These are phyloP conservation scores for Hemileccinum rubropunctum DNA, from an alignment of 768 basidiomycete genomes.

Conservation along the genomic window DNA sequence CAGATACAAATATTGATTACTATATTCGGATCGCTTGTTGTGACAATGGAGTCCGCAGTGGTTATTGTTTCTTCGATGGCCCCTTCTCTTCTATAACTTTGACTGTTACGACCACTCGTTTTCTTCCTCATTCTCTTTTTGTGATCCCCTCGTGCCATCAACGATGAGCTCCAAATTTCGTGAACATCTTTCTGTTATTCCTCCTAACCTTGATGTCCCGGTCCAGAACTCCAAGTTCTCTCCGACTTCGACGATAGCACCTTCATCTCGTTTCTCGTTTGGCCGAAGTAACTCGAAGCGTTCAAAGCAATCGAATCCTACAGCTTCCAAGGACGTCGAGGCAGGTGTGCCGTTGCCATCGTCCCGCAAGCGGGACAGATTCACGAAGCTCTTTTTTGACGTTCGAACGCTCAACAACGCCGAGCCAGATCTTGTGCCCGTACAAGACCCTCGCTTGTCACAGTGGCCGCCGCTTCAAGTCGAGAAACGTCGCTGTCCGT, in stretches of 20 bases:
- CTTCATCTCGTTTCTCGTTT: slow-evolving; percentile 30
- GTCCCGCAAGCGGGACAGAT: slow-evolving; percentile 27
- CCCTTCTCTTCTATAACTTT: slow-evolving; percentile 4
- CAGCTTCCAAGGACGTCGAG: slow-evolving; percentile 25
- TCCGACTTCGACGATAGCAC: slow-evolving; percentile 37
- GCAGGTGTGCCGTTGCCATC: slow-evolving; percentile 19
- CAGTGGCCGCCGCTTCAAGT: slow-evolving; percentile 41
- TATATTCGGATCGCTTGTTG: slow-evolving; percentile 19
- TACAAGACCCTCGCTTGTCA: slow-evolving; percentile 19
- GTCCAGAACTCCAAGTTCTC: slow-evolving; percentile 42
- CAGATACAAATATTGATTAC: slow-evolving; percentile 6
- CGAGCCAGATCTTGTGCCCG: slow-evolving; percentile 26
- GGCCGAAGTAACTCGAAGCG: slow-evolving; percentile 12
- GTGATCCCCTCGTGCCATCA: not conserved
- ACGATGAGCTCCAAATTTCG: slow-evolving; percentile 31
- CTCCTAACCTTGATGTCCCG: slow-evolving; percentile 11
- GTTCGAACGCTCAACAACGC: slow-evolving; percentile 26
- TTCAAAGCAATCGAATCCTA: not conserved
- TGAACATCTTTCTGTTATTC: slow-evolving; percentile 28
- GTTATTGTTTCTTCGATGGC: slow-evolving; percentile 20
- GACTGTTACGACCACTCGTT: slow-evolving; percentile 11
- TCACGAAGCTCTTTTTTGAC: slow-evolving; percentile 39
- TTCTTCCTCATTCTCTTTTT: not conserved
- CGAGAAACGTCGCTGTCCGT: slow-evolving; percentile 32
- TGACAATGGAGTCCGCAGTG: not conserved